Conservation (phyloP, 306 rosid species). For the Styphnolobium japonicum region DNA sequence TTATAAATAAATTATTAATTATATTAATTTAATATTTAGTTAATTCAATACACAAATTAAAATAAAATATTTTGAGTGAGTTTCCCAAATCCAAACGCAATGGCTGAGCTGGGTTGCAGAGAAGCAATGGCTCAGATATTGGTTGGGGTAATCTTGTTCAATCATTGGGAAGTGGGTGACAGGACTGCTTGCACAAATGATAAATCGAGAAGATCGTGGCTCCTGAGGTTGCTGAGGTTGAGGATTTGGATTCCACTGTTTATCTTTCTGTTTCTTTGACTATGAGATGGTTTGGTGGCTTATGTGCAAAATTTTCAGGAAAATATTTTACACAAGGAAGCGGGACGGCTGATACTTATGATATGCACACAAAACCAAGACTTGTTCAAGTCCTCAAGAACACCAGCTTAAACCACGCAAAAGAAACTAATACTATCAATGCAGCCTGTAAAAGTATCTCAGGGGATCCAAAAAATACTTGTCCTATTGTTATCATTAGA, state of each 20-base stretch:
- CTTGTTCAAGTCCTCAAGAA: background rate
- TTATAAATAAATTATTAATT: no score
- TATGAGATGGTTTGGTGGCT: background rate
- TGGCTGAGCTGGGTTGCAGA: no score
- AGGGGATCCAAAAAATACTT: background rate
- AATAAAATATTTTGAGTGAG: no score
- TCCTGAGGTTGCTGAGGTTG: conserved; percentile 61
- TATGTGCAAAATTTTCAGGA: no score
- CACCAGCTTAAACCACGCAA: background rate
- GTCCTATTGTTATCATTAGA: background rate
- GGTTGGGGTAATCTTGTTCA: conserved; percentile 78
- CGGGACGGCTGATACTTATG: background rate
- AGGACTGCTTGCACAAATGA: conserved; percentile 82
- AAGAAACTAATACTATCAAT: background rate
- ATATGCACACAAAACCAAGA: background rate
- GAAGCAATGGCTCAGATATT: no score
- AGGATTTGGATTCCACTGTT: conserved; percentile 63
- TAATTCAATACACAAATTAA: no score
- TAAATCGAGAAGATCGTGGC: conserved; percentile 66
- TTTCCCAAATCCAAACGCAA: no score
- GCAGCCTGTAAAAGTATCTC: background rate
- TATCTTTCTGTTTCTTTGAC: background rate
- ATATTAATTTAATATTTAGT: no score
- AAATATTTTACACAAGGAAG: background rate
- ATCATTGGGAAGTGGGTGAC: conserved; percentile 73